Percentiles rank a stretch among this genome's conserved stretches.
Conservation (phyloP, 306 rosid genomes). For the Citrullus amarus region DNA sequence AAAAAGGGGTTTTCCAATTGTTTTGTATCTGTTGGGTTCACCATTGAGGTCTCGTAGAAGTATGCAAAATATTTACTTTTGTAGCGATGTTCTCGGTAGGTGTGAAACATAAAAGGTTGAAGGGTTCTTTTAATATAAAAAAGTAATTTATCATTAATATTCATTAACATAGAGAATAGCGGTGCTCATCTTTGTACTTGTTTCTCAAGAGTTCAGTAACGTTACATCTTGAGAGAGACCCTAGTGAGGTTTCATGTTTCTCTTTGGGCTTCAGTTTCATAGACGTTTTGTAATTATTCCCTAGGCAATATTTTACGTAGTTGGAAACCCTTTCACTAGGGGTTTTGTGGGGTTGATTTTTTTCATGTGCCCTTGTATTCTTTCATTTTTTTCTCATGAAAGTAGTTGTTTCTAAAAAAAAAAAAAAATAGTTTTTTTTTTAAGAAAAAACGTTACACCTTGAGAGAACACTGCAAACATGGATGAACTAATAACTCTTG, state of each 20-base stretch:
- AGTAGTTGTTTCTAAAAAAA: too few species aligned
- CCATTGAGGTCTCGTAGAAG: not conserved
- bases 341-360: too few species aligned
- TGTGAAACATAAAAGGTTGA: not conserved
- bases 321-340: too few species aligned
- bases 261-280: too few species aligned
- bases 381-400: too few species aligned
- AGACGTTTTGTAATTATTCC: too few species aligned
- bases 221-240: not conserved
- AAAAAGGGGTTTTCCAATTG: not conserved
- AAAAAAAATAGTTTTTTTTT: too few species aligned
- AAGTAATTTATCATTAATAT: not conserved
- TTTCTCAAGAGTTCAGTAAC: not conserved
- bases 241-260: too few species aligned
- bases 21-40: not conserved
- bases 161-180: not conserved
- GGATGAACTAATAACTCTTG: not conserved
- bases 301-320: too few species aligned
- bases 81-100: not conserved
- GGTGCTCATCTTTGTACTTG: not conserved
- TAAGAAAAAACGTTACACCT: not conserved
- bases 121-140: not conserved
- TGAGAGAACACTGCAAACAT: not conserved
- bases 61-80: not conserved
- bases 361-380: too few species aligned